Percentiles rank a stretch among this genome's conserved stretches.
These are phyloP conservation scores for Penicillium sp. DNA, from an alignment of 2,329 filamentous ascomycete genomes.

Conservation along the genomic window DNA sequence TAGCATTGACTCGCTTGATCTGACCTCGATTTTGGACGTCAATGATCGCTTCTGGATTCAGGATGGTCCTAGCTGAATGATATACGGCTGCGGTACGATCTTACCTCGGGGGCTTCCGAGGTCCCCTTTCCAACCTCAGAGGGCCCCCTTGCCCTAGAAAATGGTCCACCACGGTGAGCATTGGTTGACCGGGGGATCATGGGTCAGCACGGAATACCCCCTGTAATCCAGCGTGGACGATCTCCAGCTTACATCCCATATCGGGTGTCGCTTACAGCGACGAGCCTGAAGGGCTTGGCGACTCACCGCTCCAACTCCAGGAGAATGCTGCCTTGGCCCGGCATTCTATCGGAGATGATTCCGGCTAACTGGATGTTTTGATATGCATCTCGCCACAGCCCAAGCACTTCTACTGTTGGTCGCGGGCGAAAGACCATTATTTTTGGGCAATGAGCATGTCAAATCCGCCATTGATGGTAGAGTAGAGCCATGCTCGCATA, in stretches of 20 bases:
- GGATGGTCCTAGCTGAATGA: slow-evolving; percentile 34
- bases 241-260: not conserved
- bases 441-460: not conserved
- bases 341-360: not conserved
- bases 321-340: not conserved
- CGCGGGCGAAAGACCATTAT: not conserved
- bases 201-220: not conserved
- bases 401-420: not conserved
- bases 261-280: not conserved
- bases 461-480: not conserved
- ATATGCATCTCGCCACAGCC: not conserved
- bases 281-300: too few relatives aligned
- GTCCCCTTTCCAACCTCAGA: too few relatives aligned
- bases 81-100: not conserved
- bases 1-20: slow-evolving; percentile 43
- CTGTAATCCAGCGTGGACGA: not conserved
- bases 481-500: not conserved
- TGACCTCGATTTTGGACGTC: slow-evolving; percentile 41
- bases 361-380: not conserved
- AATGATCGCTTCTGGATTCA: slow-evolving; percentile 44
- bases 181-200: not conserved
- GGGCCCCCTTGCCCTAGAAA: not conserved
- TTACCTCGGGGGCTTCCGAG: slow-evolving; percentile 1
- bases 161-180: not conserved
- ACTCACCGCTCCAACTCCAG: not conserved